A percentile compares a stretch with the other conserved stretches of the same genome.
These are phyloP conservation scores for Cladosporium sp. DNA, from an alignment of 2,329 filamentous ascomycete genomes.

Conservation along the genomic window DNA sequence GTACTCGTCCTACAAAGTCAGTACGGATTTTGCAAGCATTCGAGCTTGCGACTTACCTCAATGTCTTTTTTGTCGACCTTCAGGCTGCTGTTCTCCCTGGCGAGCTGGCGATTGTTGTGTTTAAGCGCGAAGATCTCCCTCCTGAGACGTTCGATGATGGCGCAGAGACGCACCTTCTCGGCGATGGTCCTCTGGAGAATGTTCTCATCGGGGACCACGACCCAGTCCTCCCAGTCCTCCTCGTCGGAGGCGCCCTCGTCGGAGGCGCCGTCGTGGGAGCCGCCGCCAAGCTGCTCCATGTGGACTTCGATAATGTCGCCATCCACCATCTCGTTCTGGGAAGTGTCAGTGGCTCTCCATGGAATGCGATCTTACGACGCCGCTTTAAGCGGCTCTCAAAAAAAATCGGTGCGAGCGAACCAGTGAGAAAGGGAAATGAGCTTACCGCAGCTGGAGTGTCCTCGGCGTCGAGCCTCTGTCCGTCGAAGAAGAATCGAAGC, in stretches of 20 bases:
- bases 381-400: background rate
- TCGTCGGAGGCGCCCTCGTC: background rate
- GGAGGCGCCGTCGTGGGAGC: background rate
- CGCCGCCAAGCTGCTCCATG: slow-evolving; percentile 29
- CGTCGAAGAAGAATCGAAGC: slow-evolving; percentile 30
- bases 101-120: background rate
- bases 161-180: background rate
- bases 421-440: background rate
- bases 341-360: background rate
- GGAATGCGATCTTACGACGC: background rate
- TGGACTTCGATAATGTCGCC: slow-evolving; percentile 27
- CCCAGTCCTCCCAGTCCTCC: slow-evolving; percentile 1
- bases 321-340: slow-evolving; percentile 28
- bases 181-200: background rate
- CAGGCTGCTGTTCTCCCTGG: too few species aligned
- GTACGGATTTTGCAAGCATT: background rate
- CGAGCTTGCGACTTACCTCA: background rate
- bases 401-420: background rate
- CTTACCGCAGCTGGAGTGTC: slow-evolving; percentile 26
- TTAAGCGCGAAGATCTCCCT: background rate
- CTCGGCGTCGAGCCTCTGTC: slow-evolving; percentile 24
- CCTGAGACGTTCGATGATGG: background rate
- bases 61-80: background rate
- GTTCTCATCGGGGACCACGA: background rate
- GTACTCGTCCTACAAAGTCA: background rate